Conservation (phyloP, 257 asterid genomes). For the Scutellaria barbata region DNA sequence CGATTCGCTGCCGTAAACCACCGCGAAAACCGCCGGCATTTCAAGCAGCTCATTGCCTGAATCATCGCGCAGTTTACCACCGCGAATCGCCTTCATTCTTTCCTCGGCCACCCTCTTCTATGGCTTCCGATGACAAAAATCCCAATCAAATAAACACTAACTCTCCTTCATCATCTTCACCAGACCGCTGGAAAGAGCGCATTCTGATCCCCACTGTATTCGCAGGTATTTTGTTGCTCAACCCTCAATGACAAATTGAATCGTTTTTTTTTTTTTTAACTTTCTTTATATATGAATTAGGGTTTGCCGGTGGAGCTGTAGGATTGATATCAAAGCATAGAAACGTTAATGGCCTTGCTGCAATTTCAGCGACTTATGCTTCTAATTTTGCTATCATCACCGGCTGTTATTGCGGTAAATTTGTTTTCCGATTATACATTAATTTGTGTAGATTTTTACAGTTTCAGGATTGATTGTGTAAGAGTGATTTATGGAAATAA, state of each 20-base stretch:
- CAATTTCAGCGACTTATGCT: conserved; percentile 74
- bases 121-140: conserved; percentile 42
- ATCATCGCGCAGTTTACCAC: conserved; percentile 37
- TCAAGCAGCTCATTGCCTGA: conserved; percentile 29
- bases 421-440: neutral
- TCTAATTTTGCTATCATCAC: conserved; percentile 85
- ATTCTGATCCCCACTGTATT: conserved; percentile 74
- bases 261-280: neutral
- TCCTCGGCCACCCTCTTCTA: conserved; percentile 12
- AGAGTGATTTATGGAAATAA: neutral
- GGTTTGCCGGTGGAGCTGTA: conserved; percentile 81
- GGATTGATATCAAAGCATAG: conserved; percentile 79
- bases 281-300: conserved; percentile 42
- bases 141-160: conserved; percentile 31
- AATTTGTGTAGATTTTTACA: neutral
- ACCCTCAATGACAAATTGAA: neutral
- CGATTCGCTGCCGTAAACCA: conserved; percentile 40
- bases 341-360: conserved; percentile 63
- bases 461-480: neutral
- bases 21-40: conserved; percentile 26
- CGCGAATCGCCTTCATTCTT: conserved; percentile 32
- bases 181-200: conserved; percentile 64
- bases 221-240: conserved; percentile 54
- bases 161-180: conserved; percentile 47
- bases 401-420: conserved; percentile 86